phyloP scores from a whole-genome alignment of 1,139 yeast genomes.

The Nadsonia commutata region DNA sequence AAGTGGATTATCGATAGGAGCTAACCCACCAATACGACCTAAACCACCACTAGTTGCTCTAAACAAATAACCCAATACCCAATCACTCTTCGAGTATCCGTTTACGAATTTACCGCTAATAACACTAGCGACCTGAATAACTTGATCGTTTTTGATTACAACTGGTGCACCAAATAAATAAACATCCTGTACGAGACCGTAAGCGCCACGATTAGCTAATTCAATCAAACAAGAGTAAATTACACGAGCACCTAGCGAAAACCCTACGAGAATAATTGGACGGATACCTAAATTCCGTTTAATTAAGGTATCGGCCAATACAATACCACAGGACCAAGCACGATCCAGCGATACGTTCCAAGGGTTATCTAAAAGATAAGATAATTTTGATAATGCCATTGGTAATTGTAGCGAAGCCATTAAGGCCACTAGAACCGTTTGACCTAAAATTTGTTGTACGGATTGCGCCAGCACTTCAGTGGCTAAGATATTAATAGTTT shows the following conservation, averaged over 20 bases:
- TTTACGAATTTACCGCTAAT: conserved; percentile 85
- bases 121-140: conserved; percentile 67
- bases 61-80: conserved; percentile 91
- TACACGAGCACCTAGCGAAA: conserved; percentile 85
- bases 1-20: conserved; percentile 41
- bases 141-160: conserved; percentile 62
- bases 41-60: conserved; percentile 94
- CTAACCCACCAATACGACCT: conserved; percentile 77
- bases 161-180: conserved; percentile 81
- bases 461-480: conserved; percentile 88
- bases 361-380: conserved; percentile 87
- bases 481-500: conserved; percentile 83
- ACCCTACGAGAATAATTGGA: conserved; percentile 86
- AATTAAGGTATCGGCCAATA: conserved; percentile 80
- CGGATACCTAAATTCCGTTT: conserved; percentile 82
- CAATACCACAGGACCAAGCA: conserved; percentile 92
- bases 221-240: conserved; percentile 84
- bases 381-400: conserved; percentile 75
- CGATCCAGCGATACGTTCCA: conserved; percentile 96
- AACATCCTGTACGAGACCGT: conserved; percentile 82
- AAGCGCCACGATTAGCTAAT: conserved; percentile 72
- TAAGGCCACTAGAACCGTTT: conserved; percentile 77
- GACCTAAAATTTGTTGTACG: conserved; percentile 88
- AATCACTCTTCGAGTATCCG: conserved; percentile 84
- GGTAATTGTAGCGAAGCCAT: conserved; percentile 96